Evolutionary conservation across 2,329 filamentous ascomycete species (phyloP), one percentile per base, ranked within the genome.

Genomic region (Chaetomiaceae sp.): DNA sequence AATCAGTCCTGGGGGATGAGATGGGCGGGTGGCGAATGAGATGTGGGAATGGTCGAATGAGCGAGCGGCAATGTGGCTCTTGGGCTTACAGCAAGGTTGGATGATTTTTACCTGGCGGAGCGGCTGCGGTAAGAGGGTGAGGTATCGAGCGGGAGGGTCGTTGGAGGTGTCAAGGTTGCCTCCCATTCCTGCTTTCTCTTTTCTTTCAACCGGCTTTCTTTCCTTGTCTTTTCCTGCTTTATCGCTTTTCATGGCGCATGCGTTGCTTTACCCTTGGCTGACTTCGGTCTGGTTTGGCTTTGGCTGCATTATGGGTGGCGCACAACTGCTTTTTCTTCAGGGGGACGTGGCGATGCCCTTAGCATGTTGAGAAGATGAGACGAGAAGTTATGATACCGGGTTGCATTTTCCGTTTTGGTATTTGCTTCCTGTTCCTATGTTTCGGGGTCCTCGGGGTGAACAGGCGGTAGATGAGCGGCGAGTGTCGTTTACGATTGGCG

Each of bases 291-390:
- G 15, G 10, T 17, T 36, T 43, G n/a, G 14, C 10, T 42, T 32
- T 24, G 27, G 20, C 39, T 39, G 42, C 36, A 43, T 48, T 30
- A 48, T 37, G 33, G 30, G 45, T 34, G 45, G 40, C 46, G 45
- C 37, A 32, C 29, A 24, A 40, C 35, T 29, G 22, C 20, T 45
- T 45, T 39, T 30, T 26, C 8, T 15, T 7, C 18, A 12, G 20
- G 12, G 15, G 11, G 7, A 4, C n/a, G 22, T 24, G 22, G 22
- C n/a, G 29, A 37, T 37, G 35, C 24, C 19, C 18, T 20, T 8
- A 22, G 19, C 19, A 22, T 22, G 19, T 19, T 38, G 33, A 42
- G 8, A 33, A 42, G 45, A 47, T 37, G 45, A 42, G 37, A 37
- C 38, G 30, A 27, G 26, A 41, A 37, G 38, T 36, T 42, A 47